phyloP scores from a whole-genome alignment of 768 basidiomycete genomes.

The Macrolepiota albuminosa region DNA sequence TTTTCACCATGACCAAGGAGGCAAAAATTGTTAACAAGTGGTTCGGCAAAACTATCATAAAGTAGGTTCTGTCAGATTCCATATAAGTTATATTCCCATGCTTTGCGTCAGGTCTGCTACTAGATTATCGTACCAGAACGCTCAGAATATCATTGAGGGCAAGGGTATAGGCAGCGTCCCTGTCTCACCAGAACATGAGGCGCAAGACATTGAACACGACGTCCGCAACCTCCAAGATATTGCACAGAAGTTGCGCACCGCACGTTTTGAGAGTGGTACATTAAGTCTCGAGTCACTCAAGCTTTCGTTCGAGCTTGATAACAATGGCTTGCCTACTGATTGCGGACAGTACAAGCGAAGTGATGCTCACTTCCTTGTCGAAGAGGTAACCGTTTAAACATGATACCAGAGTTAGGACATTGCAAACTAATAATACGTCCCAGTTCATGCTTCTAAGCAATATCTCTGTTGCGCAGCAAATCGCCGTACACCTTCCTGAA shows the following conservation, averaged over 20 bases:
- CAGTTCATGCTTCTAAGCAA: slow-evolving; percentile 96
- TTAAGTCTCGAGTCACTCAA: slow-evolving; percentile 65
- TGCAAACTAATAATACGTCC: background rate
- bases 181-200: slow-evolving; percentile 53
- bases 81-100: background rate
- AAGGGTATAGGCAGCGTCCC: slow-evolving; percentile 47
- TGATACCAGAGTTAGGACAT: background rate
- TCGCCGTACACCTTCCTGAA: slow-evolving; percentile 92
- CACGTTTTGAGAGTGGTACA: slow-evolving; percentile 78
- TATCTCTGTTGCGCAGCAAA: slow-evolving; percentile 84
- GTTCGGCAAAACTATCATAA: slow-evolving; percentile 92
- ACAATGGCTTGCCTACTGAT: slow-evolving; percentile 73
- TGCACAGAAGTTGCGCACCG: slow-evolving; percentile 65
- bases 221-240: slow-evolving; percentile 64
- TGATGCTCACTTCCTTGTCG: slow-evolving; percentile 78
- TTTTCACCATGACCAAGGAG: slow-evolving; percentile 83
- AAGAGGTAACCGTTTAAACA: slow-evolving; percentile 59
- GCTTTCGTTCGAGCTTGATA: slow-evolving; percentile 77
- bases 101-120: slow-evolving; percentile 63
- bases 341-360: slow-evolving; percentile 59
- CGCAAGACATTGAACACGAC: slow-evolving; percentile 66
- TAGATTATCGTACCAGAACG: slow-evolving; percentile 79
- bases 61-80: slow-evolving; percentile 39
- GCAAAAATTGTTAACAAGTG: slow-evolving; percentile 82
- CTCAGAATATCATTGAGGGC: slow-evolving; percentile 80